Evolutionary conservation across 2,329 filamentous ascomycete species (phyloP), one percentile per base, ranked within the genome.

Genomic region (Moelleriella libera): DNA sequence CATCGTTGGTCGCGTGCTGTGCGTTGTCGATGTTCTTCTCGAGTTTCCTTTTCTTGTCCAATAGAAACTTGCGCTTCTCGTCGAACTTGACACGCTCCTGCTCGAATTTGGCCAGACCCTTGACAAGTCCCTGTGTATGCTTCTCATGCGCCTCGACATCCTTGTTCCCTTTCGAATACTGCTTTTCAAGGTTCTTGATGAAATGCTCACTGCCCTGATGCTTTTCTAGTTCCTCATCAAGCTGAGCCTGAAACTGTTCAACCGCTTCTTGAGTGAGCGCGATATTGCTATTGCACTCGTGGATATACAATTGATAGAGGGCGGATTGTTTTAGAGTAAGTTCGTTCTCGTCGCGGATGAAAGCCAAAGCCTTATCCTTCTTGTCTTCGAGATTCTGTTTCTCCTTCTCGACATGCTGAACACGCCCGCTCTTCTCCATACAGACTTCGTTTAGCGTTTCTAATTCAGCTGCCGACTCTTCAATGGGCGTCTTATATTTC

Each of bases 401-500:
- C 65, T 98, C 92, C 64, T 96, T 98, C 63, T 98, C 92, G 1
- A 98, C 92, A 58, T 96, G 90, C 65, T 97, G 88, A 1, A 98
- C 92, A 52, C 94, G 85, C 37, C 82, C 85, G 55, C 85, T 95
- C 71, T 98, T 98, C 64, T 98, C 92, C 57, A 88, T 74, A 60
- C 92, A 98, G 2, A 94, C 79, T 57, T 98, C 92, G 60, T 98
- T 98, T 47, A 97, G 75, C 1, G 80, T 82, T 65, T 98, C 92
- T 0, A 95, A 87, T 63, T 97, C 87, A 1, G 83, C 69, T 0
- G 88, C 90, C 1, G 89, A 83, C 67, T 98, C 92, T 56, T 98
- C 92, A 52, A 98, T 98, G 0, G 92, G 90, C 0, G 85, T 78
- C 68, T 98, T 98, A 70, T 98, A 98, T 63, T 95, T 96, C 5